Base-by-base conservation (phyloP, 495 filamentous ascomycete species). In the Daldinia caldariorum region DNA sequence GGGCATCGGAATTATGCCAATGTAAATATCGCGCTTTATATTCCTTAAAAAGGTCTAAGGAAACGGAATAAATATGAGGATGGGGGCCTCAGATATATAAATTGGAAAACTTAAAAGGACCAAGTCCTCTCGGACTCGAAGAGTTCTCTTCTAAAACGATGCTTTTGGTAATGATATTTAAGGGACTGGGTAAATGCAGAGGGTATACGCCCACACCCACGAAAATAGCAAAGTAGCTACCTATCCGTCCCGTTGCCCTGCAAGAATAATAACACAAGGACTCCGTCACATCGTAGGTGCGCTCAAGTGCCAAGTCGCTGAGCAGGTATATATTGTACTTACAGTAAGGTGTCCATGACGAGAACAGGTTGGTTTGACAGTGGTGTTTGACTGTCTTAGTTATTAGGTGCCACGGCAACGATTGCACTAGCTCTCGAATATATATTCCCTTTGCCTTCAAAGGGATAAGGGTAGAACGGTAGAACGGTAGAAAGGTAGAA, bases 311-410 rank as follows among this genome's bases (percentile, higher is more conserved):
- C 26, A 65, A 68, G 57, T 35, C 67, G 56, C 58, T 53, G 58
- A 43, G 61, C 47, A 66, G 57, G 60, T 63, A 63, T 57, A 63
- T 57, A 56, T 49, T 59, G 31, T 26, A 84, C 91, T 84, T 86
- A 94, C 91, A 93, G 83, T 77, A 94, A 80, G 16, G 91, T 94
- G 77, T 94, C 91, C 91, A 94, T 94, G 54, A 60, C 39, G 61
- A 67, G 13, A 34, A 29, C 22, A 29, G 29, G 60, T 58, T 61
- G 55, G 22, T 63, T 51, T n/a, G 31, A 55, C 43, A 55, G 49
- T 31, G 4, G 26, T 66, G 54, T 50, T 55, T n/a, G 49, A 20
- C 37, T 63, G 39, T 62, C 54, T 56, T 45, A 47, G 47, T 41
- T 47, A 51, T 54, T n/a, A 50, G 18, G 38, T 50, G 50, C 49